Evolutionary conservation across 2,329 filamentous ascomycete species (phyloP).

Genomic region (Hypoxylon sp.): DNA sequence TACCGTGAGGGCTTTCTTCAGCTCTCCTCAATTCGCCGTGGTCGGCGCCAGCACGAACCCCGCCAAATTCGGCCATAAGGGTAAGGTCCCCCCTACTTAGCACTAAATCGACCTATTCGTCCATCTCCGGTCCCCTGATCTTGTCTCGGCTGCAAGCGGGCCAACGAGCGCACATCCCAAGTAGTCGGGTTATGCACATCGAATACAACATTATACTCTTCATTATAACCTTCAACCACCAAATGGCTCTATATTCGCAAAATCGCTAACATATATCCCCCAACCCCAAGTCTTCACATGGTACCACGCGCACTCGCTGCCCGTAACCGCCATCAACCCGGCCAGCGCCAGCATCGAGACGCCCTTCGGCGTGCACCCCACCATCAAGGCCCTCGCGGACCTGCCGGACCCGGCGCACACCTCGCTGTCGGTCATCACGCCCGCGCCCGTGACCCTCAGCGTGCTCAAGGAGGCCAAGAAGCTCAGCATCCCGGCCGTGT

Average conservation of each 20-base stretch:
- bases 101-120: constrained; percentile 4
- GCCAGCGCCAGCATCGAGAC: constrained; percentile 75
- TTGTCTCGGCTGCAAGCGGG: constrained; percentile 39
- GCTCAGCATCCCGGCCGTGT: constrained; percentile 81
- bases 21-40: constrained; percentile 84
- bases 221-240: not conserved
- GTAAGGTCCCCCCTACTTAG: constrained; percentile 61
- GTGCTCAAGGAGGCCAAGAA: constrained; percentile 83
- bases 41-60: constrained; percentile 90
- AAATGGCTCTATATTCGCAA: not conserved
- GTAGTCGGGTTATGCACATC: constrained; percentile 24
- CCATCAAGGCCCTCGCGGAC: constrained; percentile 75
- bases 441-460: constrained; percentile 80
- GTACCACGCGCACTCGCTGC: constrained; percentile 84
- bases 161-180: constrained; percentile 24
- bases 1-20: constrained; percentile 84
- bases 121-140: constrained; percentile 23
- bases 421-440: constrained; percentile 88
- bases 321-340: constrained; percentile 89
- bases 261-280: constrained; percentile 9
- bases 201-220: constrained; percentile 12
- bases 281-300: constrained; percentile 81
- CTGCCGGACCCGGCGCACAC: constrained; percentile 79
- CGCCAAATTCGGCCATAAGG: constrained; percentile 89
- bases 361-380: constrained; percentile 69